Percentiles rank a stretch among this genome's conserved stretches.
phyloP scores from a whole-genome alignment of 2,329 filamentous ascomycete species.

The Phyllachora maydis region DNA sequence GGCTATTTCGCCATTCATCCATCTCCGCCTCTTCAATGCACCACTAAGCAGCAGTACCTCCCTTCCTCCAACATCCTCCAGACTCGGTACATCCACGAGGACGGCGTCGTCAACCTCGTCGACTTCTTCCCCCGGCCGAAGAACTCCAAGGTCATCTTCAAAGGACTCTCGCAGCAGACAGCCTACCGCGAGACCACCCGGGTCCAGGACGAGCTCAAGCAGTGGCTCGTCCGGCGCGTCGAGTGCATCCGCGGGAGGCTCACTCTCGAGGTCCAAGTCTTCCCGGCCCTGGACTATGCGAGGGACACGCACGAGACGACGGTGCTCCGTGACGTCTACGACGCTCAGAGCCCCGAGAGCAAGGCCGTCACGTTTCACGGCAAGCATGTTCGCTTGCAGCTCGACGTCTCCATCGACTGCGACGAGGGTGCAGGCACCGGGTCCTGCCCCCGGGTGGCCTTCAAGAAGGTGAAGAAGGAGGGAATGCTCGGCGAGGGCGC shows the following conservation, averaged over 20 bases:
- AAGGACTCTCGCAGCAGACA: conserved; percentile 20
- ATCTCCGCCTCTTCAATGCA: conserved; percentile 26
- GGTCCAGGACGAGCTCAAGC: conserved; percentile 42
- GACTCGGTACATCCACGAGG: conserved; percentile 58
- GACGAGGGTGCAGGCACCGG: conserved; percentile 23
- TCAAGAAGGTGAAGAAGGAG: conserved; percentile 28
- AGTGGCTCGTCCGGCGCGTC: conserved; percentile 49
- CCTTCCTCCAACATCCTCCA: conserved; percentile 57
- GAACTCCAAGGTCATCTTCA: conserved; percentile 28
- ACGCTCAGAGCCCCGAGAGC: conserved; percentile 25
- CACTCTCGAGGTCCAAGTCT: conserved; percentile 47
- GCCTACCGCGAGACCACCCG: conserved; percentile 29
- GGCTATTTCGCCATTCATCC: conserved; percentile 52
- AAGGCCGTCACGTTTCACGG: conserved; percentile 44
- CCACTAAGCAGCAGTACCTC: conserved; percentile 60
- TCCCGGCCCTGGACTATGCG: conserved; percentile 55
- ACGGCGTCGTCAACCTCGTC: conserved; percentile 51
- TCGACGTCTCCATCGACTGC: conserved; percentile 45
- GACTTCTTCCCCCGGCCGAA: conserved; percentile 60
- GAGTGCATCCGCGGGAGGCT: conserved; percentile 52
- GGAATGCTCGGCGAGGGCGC: conserved; percentile 41
- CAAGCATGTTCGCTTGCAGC: conserved; percentile 35
- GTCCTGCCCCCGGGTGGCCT: conserved; percentile 28
- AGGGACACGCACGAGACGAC: conserved; percentile 38
- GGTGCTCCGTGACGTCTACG: conserved; percentile 22